These are phyloP conservation scores for Geotrichum klebahnii DNA, from an alignment of 1,139 yeast species.

Conservation along the genomic window DNA sequence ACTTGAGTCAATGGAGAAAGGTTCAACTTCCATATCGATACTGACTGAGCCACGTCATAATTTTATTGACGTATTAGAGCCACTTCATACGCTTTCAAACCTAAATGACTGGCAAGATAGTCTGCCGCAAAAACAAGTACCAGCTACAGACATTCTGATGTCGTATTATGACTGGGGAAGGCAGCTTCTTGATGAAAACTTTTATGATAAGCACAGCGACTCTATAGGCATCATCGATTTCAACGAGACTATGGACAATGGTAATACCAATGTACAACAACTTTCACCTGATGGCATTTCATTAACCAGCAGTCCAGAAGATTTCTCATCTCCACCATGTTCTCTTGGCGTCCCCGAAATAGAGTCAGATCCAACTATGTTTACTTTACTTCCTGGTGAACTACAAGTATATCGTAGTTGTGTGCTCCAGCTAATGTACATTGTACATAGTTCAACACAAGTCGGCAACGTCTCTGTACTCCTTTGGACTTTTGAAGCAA, in stretches of 20 bases:
- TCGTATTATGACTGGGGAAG: no score
- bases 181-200: no score
- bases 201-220: no score
- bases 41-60: conserved; percentile 1
- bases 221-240: no score
- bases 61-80: not conserved
- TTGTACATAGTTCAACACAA: not conserved
- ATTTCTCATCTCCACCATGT: not conserved
- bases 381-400: conserved; percentile 10
- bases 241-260: not conserved
- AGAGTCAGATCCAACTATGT: not conserved
- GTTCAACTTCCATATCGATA: conserved; percentile 9
- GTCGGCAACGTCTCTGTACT: not conserved
- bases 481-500: conserved; percentile 7
- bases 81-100: not conserved
- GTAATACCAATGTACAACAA: not conserved
- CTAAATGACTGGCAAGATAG: not conserved
- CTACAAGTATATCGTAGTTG: conserved; percentile 6
- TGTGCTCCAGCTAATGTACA: conserved; percentile 8
- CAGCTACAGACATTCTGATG: no score
- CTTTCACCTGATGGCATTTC: not conserved
- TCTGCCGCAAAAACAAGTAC: not conserved
- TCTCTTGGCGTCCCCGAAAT: not conserved
- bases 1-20: conserved; percentile 12
- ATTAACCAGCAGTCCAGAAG: conserved; percentile 3